Evolutionary conservation across 1,139 yeast species (phyloP).

Genomic region (Candida sanyaensis): DNA sequence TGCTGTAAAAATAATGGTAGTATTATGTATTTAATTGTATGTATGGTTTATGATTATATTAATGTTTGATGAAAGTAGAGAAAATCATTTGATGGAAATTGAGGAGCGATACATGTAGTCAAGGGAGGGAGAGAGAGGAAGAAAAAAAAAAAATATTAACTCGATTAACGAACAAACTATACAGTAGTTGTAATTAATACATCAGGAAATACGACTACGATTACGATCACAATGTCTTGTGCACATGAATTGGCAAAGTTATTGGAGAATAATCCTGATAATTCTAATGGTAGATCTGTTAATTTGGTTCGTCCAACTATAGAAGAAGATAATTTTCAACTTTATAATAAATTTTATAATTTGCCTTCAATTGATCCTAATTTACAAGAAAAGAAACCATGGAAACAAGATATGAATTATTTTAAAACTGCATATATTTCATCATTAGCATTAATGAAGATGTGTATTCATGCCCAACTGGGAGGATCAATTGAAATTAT

Average conservation of each 20-base stretch:
- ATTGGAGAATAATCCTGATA: conserved; percentile 1
- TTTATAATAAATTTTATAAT: conserved; percentile 8
- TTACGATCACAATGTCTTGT: conserved; percentile 11
- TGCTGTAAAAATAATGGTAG: not conserved
- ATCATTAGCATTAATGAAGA: conserved; percentile 73
- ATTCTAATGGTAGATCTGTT: not conserved
- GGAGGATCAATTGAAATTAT: conserved; percentile 93
- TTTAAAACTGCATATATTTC: conserved; percentile 71
- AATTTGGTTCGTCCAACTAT: conserved; percentile 4
- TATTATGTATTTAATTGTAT: conserved; percentile 1
- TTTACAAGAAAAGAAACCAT: conserved; percentile 29
- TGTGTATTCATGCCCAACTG: conserved; percentile 77
- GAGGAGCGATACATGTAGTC: not conserved
- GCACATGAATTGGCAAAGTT: conserved; percentile 10
- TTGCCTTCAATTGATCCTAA: conserved; percentile 15
- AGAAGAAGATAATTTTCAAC: not conserved
- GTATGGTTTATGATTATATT: no score
- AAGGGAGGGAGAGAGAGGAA: not conserved
- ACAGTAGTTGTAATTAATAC: not conserved
- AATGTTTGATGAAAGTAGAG: no score
- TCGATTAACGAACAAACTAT: not conserved
- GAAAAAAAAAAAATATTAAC: not conserved
- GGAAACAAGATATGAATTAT: conserved; percentile 54
- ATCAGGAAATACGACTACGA: not conserved
- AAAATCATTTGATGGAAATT: not conserved